Base-by-base conservation (phyloP, 2,329 filamentous ascomycete genomes). In the Aspergillus spinulosporus region DNA sequence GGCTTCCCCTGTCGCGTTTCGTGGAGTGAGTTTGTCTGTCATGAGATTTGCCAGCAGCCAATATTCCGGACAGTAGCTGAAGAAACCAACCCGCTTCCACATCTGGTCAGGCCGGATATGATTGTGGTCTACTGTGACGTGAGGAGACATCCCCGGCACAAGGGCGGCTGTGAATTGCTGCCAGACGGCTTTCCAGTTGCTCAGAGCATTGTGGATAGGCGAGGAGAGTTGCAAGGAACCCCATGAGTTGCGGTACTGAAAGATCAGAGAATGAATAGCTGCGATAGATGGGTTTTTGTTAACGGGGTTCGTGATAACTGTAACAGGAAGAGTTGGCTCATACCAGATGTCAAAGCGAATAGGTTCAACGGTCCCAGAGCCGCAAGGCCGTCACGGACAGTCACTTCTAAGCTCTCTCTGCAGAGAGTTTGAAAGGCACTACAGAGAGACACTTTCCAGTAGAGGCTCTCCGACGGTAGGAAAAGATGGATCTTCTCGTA, bases 191-290 rank as follows among this genome's bases (percentile, higher is more conserved):
- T 61, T 59, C 63, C 64, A 67, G 28, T 66, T 64, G 3, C 36
- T 36, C 4, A 66, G 60, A 1, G 67, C 70, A 36, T 68, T 67
- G 11, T 65, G 67, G n/a, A 74, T 71, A 1, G 68, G 66, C 7
- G 62, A 61, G 3, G 68, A 64, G 1, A 69, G 66, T 21, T 65
- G 62, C 14, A 54, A 60, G 4, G 47, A 59, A 4, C 63, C 68
- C 37, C 73, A 68, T 3, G 68, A 64, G 57, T 69, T 74, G 40
- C 71, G 72, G 43, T 71, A 68, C 46, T 74, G 72, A 57, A 76
- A 76, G 7, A 76, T 68, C 61, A 68, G 15, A 47, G 65, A 62
- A 55, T 71, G 52, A 43, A 66, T 45, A 45, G 62, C 47, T 65
- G 9, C 1, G 21, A 2, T 52, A 21, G 4, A 31, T 12, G 1